phyloP scores from a whole-genome alignment of 176 grass and related monocot species.

The Chrysopogon serrulatus region DNA sequence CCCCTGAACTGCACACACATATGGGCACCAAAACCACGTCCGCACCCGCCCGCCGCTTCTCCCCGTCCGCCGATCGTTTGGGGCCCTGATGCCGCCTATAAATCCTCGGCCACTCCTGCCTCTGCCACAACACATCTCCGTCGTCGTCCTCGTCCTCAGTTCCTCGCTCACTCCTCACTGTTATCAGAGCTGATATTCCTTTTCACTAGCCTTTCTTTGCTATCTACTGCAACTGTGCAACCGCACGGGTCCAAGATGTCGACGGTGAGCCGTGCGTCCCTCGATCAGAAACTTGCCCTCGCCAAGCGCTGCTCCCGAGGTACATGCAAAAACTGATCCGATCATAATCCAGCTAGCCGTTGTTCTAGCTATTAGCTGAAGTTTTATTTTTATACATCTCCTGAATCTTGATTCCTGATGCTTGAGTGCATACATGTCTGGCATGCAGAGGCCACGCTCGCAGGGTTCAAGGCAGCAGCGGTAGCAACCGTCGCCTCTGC shows the following conservation, averaged over 20 bases:
- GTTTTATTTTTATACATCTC: too few relatives aligned
- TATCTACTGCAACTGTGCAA: not conserved
- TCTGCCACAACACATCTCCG: not conserved
- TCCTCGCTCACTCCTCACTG: not conserved
- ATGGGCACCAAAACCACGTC: not conserved
- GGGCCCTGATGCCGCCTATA: not conserved
- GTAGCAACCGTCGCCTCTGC: constrained; percentile 61
- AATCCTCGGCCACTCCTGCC: not conserved
- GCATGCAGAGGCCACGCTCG: constrained; percentile 61
- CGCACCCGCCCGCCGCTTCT: too few relatives aligned
- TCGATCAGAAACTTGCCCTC: not conserved
- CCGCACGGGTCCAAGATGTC: not conserved
- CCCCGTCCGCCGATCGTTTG: not conserved
- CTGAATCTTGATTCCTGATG: too few relatives aligned
- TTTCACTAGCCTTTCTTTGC: not conserved
- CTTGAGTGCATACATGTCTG: too few relatives aligned
- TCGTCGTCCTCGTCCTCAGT: too few relatives aligned
- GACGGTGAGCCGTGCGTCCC: not conserved
- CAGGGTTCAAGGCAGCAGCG: constrained; percentile 57
- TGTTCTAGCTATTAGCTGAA: too few relatives aligned
- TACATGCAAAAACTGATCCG: too few relatives aligned
- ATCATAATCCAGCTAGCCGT: too few relatives aligned
- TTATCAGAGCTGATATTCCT: not conserved
- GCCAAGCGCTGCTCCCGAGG: not conserved
- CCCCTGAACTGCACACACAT: too few relatives aligned